Evolutionary conservation across 2,329 filamentous ascomycete species (phyloP), one percentile per base, ranked within the genome.

Genomic region (Colletotrichum cuscutae): DNA sequence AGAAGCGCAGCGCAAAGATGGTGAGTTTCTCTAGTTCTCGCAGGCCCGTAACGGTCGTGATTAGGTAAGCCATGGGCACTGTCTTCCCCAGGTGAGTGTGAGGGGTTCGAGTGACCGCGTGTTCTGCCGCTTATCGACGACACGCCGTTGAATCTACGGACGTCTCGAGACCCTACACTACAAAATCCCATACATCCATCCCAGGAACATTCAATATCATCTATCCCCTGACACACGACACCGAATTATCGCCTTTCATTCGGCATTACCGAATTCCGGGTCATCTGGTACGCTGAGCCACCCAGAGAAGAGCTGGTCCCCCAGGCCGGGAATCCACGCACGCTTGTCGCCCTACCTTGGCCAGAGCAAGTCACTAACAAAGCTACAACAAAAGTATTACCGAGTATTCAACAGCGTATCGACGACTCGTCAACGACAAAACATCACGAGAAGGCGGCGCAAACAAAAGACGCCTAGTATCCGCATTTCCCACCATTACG

Each of bases 151-250:
- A n/a, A 35, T 35, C 54, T 37, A 52, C 70, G 59, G 24, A 46
- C 42, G 8, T 49, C 42, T 49, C 42, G 65, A 35, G 42, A 37
- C 54, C 59, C 28, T 72, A 72, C 66, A 42, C 28, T 72, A 72
- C 66, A 42, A 67, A 73, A 61, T 73, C 56, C 61, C 66, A 71
- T 71, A 35, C 32, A 61, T 61, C 52, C 57, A 71, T 73, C 67
- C 61, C 52, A 15, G 30, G 56, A 56, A 56, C 32, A 65, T 28
- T 58, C 42, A 26, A 26, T 61, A 54, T 65, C 12, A 13, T 5
- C n/a, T 52, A 28, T 22, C 24, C 35, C 42, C n/a, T 59, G 32
- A 65, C 60, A 61, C 30, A 35, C 53, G 67, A 56, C 60, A 52
- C 71, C 60, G 67, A 71, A 65, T 22, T 65, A 49, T 73, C 67